Evolutionary conservation across 306 rosid species (phyloP), one percentile per base, ranked within the genome.

Genomic region (Cicer cuneatum): DNA sequence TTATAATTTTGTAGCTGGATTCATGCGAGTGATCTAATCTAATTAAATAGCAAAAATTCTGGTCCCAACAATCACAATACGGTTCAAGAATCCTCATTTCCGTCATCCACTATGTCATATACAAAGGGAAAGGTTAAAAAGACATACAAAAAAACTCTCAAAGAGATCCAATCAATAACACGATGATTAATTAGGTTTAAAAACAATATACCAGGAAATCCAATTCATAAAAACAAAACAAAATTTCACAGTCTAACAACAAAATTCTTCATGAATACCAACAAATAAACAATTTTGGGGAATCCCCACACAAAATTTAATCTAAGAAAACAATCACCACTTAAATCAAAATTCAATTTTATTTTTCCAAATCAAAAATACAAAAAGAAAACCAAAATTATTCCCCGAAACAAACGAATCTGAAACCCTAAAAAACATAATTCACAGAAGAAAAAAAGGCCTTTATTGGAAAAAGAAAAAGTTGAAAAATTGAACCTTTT

Each of bases 401-500:
- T 2, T 60, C 11, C 7, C 38, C 15, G 3, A 58, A 66, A 60
- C 24, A 48, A 0, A 2, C 38, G 71, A 81, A 81, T 74, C 83
- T 12, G 75, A 72, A 75, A 78, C 83, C 88, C 81, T 74, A 85
- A 46, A 69, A 1, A 19, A 60, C 0, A 65, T 1, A 72, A 80
- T 76, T 61, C 39, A 40, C 12, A 66, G 15, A 8, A 8, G 21
- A 15, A 14, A 64, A 64, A 37, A 2, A 57, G 33, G 10, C 0
- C 24, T 63, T 53, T 62, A 21, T 7, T 5, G 29, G 41, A 37
- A 8, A 10, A 11, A 45, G 13, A n/a, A 64, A 35, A 24, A 11
- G 51, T 16, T 35, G 43, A 0, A 63, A 58, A 68, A 45, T 53
- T 39, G 29, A 10, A 92, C 99, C 96, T 92, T 95, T 85, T 90